Base-by-base conservation (phyloP, 1,284 basidiomycete species). In the Leccinum glutinopallens region DNA sequence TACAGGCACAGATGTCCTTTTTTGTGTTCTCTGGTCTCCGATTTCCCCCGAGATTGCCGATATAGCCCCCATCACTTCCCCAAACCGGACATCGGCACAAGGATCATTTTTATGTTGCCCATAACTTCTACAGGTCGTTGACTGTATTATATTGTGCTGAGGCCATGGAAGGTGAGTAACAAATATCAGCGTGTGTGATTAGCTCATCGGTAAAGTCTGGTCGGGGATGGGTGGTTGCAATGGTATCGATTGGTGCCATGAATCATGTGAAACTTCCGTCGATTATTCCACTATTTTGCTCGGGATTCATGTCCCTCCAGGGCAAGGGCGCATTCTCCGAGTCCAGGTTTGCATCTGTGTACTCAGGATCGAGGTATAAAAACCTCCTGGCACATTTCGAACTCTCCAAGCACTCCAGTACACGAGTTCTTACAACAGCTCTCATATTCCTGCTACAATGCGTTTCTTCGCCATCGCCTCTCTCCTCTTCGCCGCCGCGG, bases 391-490 rank as follows among this genome's bases (percentile, higher is more conserved):
- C 5, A 33, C 4, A 33, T 37, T 59, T 29, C 17, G 19, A 54
- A 39, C 32, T 0, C 32, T 32, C 22, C 63, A 64, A 70, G 61
- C 57, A 66, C 67, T 64, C 59, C 19, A 65, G 12, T 8, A 22
- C 59, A 55, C 69, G 59, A 63, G 61, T 69, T 60, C 64, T 61
- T 61, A 35, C 25, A 22, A 46, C 54, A 2, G 19, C 25, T 22
- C 53, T 53, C 0, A 19, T 37, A 43, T 59, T n/a, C 59, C 32
- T 43, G 1, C 33, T 58, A 60, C 53, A 33, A 71, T 70, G 69
- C 63, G 58, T 53, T 67, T 69, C 58, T 67, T 65, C 29, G 53
- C 63, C 2, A 57, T 67, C 25, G 61, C 59, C 33, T 63, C 63
- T 62, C 32, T 67, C 53, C 15, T 66, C 32, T 41, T 69, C 54